A percentile compares a stretch with the other conserved stretches of the same genome.
Evolutionary conservation across 495 filamentous ascomycete genomes (phyloP).

Genomic region (Staphylotrichum tortipilum): DNA sequence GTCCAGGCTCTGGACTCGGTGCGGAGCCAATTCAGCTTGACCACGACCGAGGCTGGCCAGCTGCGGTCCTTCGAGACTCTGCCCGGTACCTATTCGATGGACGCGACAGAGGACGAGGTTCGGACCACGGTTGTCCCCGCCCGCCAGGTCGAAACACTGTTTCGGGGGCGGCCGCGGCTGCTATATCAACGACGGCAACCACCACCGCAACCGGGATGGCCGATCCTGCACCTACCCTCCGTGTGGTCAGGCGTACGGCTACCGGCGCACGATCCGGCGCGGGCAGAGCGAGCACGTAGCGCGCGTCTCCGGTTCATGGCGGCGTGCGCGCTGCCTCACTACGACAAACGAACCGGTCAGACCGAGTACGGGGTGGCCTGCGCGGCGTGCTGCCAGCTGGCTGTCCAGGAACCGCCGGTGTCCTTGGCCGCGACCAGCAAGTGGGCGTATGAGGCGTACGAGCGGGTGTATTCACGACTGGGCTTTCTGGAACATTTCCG

Average conservation of each 20-base stretch:
- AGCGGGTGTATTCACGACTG: conserved; percentile 22
- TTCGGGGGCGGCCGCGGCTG: no score
- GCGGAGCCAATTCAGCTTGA: conserved; percentile 27
- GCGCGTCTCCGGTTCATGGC: conserved; percentile 28
- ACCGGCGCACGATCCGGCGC: conserved; percentile 6
- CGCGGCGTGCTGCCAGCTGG: conserved; percentile 36
- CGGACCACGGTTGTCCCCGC: conserved; percentile 28
- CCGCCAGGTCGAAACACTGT: conserved; percentile 23
- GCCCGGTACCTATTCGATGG: conserved; percentile 30
- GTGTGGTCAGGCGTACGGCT: no score
- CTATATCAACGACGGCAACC: no score
- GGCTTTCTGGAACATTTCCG: conserved; percentile 32
- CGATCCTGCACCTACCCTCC: no score
- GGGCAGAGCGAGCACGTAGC: conserved; percentile 12
- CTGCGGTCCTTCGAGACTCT: conserved; percentile 26
- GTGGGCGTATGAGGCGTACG: conserved; percentile 25
- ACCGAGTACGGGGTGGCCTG: conserved; percentile 31
- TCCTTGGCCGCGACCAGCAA: conserved; percentile 21
- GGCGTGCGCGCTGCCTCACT: conserved; percentile 33
- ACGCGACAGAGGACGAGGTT: conserved; percentile 20
- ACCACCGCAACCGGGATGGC: no score
- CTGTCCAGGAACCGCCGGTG: conserved; percentile 28
- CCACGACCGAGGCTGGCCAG: conserved; percentile 21
- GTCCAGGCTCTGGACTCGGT: conserved; percentile 25
- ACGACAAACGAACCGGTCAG: conserved; percentile 27